Conservation (phyloP, 441 rosid genomes). For the Omphalea diandra region DNA sequence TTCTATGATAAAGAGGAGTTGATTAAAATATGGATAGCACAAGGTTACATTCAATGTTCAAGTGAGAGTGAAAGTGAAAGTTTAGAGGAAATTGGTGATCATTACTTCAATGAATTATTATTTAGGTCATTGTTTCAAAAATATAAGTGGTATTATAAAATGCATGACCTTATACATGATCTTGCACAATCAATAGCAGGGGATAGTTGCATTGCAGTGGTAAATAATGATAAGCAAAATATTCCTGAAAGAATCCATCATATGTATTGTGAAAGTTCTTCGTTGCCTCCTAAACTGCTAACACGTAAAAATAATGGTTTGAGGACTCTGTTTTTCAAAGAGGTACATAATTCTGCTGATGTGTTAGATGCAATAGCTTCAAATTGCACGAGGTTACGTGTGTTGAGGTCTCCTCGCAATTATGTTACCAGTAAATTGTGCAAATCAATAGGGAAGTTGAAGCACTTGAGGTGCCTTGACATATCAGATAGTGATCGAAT, state of each 20-base stretch:
- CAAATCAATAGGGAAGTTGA: background rate
- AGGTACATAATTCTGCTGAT: background rate
- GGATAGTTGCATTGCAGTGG: background rate
- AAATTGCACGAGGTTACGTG: conserved; percentile 16
- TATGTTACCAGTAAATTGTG: too few relatives aligned
- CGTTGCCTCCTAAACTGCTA: background rate
- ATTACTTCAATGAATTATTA: conserved; percentile 13
- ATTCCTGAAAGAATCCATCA: too few relatives aligned
- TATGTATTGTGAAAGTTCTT: too few relatives aligned
- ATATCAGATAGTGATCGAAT: background rate
- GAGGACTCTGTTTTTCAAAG: background rate
- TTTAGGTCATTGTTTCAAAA: conserved; percentile 28
- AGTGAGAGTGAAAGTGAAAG: background rate
- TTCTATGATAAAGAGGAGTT: background rate
- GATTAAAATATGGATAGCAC: conserved; percentile 20
- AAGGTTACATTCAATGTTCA: conserved; percentile 18
- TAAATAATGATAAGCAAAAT: background rate
- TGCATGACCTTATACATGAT: conserved; percentile 37
- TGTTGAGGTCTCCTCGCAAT: too few relatives aligned
- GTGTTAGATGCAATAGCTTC: background rate
- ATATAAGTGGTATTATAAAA: conserved; percentile 17
- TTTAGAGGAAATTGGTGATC: conserved; percentile 13
- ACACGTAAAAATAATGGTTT: background rate
- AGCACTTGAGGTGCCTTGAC: conserved; percentile 7
- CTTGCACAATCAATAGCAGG: conserved; percentile 23